These are phyloP conservation scores for Ceratocystis eucalypticola DNA, from an alignment of 2,329 filamentous ascomycete species.

Conservation along the genomic window DNA sequence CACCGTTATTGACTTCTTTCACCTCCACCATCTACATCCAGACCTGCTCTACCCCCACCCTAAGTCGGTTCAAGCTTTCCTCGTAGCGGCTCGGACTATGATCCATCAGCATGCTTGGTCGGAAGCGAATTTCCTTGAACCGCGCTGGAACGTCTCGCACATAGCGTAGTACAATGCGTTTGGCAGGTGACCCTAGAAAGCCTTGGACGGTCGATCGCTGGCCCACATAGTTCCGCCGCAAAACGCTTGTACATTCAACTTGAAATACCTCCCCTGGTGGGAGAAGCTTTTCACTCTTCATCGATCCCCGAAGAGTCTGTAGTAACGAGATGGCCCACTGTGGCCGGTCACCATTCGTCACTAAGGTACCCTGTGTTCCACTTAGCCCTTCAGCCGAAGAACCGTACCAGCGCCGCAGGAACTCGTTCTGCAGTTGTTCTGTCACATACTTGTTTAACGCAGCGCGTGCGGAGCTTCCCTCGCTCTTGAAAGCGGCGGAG, in stretches of 20 bases:
- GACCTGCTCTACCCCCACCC: conserved; percentile 32
- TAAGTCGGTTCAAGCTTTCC: conserved; percentile 49
- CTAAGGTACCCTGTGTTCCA: conserved; percentile 24
- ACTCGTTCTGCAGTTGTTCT: conserved; percentile 47
- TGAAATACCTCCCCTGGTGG: conserved; percentile 66
- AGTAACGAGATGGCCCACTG: conserved; percentile 57
- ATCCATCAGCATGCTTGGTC: conserved; percentile 59
- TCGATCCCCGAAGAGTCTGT: conserved; percentile 50
- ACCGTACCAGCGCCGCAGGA: conserved; percentile 48
- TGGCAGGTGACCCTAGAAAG: conserved; percentile 51
- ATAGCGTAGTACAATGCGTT: conserved; percentile 55
- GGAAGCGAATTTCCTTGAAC: conserved; percentile 59
- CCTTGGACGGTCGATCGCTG: conserved; percentile 27
- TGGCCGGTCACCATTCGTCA: conserved; percentile 37
- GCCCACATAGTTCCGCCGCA: conserved; percentile 42
- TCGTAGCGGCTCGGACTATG: conserved; percentile 66
- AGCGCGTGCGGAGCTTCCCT: conserved; percentile 51
- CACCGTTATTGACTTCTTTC: neutral
- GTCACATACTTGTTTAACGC: conserved; percentile 55
- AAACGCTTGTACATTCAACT: conserved; percentile 52
- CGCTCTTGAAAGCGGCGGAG: conserved; percentile 58
- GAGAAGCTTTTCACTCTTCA: conserved; percentile 56
- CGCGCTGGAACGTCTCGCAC: conserved; percentile 55
- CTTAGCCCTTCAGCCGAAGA: conserved; percentile 26
- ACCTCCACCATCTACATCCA: conserved; percentile 12